Percentiles rank a stretch among this genome's conserved stretches.
These are phyloP conservation scores for Malus asiatica DNA, from an alignment of 306 rosid species.

Conservation along the genomic window DNA sequence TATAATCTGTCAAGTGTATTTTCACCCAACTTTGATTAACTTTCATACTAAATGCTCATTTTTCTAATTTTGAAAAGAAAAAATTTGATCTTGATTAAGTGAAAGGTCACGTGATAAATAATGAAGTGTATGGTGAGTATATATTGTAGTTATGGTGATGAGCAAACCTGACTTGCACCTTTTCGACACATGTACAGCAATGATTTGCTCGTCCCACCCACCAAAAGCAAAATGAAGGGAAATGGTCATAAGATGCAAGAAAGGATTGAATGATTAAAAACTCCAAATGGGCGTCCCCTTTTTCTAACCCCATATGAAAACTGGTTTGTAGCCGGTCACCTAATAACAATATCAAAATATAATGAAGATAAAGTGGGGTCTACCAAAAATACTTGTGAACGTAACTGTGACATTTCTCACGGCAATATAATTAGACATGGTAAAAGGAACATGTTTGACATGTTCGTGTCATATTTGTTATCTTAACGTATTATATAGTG, in stretches of 20 bases:
- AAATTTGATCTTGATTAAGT: background rate
- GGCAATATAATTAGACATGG: background rate
- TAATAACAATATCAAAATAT: constrained; percentile 13
- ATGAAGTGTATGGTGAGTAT: too few species aligned
- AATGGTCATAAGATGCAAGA: background rate
- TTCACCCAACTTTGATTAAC: accelerated
- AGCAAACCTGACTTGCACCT: constrained; percentile 8
- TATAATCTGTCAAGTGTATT: too few species aligned
- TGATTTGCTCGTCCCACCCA: background rate
- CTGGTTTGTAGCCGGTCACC: constrained; percentile 47
- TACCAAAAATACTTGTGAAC: background rate
- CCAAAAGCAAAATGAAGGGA: background rate
- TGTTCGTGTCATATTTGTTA: too few species aligned
- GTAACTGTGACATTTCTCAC: constrained; percentile 11
- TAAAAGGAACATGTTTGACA: too few species aligned
- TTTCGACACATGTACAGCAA: constrained; percentile 9
- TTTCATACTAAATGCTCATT: too few species aligned
- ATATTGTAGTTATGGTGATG: background rate
- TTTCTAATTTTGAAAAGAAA: too few species aligned
- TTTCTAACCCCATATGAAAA: constrained; percentile 21
- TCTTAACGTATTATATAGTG: too few species aligned
- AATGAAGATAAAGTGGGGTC: constrained; percentile 41
- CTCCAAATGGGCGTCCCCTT: constrained; percentile 25
- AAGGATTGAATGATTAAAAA: constrained; percentile 27
- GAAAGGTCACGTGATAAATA: constrained; percentile 12